Base-by-base conservation (phyloP, 148 eudicot genomes). In the Rhododendron simsii region DNA sequence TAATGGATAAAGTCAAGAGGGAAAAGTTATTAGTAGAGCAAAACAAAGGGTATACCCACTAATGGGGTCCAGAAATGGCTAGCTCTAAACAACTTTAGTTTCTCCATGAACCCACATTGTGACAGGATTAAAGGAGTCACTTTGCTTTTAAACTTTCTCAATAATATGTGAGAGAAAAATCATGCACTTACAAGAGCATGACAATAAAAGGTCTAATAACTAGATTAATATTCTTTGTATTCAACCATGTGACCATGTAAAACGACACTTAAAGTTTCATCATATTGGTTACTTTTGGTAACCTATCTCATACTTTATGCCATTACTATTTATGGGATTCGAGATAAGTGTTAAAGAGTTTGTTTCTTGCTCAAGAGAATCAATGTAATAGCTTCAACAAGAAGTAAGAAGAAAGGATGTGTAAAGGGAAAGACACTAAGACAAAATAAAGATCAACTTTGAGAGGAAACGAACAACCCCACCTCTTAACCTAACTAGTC, bases 341-440 rank as follows among this genome's bases (percentile, higher is more conserved):
- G 2, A 45, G 44, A 74, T 9, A 74, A 65, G 69, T 4, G 41
- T 67, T 7, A 18, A 18, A 26, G 23, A 41, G 75, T 81, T 44
- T 79, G 30, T 83, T 82, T 84, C 84, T 57, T 75, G 84, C 35
- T 84, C 26, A 86, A 77, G 37, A 84, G 86, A 86, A 88, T 59
- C 88, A 88, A 87, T 71, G 89, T 87, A 90, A 89, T 88, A 87
- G 89, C 92, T 88, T 87, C 91, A 90, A 86, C 86, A 15, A 45
- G 79, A 84, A 89, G 89, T 78, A 57, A 61, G 12, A 53, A 71
- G 61, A 76, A 35, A 78, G 83, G 73, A 86, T 35, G 59, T 78
- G 84, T 48, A 79, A 81, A 82, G 73, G 78, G 86, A 67, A 76
- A 86, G 84, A 76, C 78, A 73, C 44, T 1, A 30, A 89, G 35